phyloP scores from a whole-genome alignment of 129 eudicot species.

The Rutidosis leptorrhynchoides region DNA sequence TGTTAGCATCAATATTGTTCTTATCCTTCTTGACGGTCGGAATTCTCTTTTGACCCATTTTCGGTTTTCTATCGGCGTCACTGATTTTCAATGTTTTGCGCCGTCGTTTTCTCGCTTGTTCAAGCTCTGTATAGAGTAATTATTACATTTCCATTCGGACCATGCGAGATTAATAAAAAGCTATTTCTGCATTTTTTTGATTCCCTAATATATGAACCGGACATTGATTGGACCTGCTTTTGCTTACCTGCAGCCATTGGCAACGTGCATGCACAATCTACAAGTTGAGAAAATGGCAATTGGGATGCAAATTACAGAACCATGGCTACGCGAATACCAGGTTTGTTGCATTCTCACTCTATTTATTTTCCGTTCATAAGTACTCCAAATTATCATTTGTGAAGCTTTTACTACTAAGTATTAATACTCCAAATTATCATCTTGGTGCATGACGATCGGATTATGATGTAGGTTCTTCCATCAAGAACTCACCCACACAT shows the following conservation, averaged over 20 bases:
- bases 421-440: not conserved
- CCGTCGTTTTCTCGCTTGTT: too few relatives aligned
- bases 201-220: not conserved
- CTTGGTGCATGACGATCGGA: not conserved
- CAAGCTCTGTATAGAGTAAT: too few relatives aligned
- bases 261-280: constrained; percentile 85
- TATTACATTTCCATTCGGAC: too few relatives aligned
- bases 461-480: constrained; percentile 74
- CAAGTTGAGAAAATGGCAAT: constrained; percentile 79
- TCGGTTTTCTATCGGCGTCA: too few relatives aligned
- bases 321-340: constrained; percentile 98
- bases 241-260: constrained; percentile 68
- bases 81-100: too few relatives aligned
- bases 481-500: constrained; percentile 96
- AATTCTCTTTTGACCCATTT: too few relatives aligned
- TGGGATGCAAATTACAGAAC: constrained; percentile 80
- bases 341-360: constrained; percentile 24
- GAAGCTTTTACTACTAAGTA: not conserved
- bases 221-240: constrained; percentile 4
- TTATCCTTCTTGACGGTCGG: too few relatives aligned
- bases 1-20: not conserved
- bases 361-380: not conserved
- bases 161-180: too few relatives aligned
- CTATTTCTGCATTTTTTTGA: not conserved
- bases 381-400: not conserved